A percentile compares a stretch with the other conserved stretches of the same genome.
Evolutionary conservation across 139 green algal genomes (phyloP).

Genomic region (Chara braunii): DNA sequence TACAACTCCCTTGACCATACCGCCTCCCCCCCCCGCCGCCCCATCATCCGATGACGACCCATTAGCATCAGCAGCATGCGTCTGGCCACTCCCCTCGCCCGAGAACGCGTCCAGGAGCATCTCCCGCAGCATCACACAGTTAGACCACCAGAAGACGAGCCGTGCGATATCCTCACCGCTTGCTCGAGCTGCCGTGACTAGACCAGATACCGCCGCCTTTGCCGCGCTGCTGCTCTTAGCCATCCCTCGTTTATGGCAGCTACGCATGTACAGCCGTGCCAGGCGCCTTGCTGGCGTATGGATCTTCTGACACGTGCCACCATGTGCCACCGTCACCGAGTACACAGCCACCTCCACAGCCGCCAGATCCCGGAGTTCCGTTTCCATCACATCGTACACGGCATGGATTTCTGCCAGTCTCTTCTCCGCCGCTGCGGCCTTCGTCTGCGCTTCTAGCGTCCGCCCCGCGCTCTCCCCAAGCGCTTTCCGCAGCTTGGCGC

Average conservation of each 20-base stretch:
- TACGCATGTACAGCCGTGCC: slow-evolving; percentile 5
- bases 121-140: slow-evolving; percentile 21
- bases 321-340: not conserved
- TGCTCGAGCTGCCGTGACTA: not conserved
- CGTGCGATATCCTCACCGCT: slow-evolving; percentile 8
- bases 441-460: too few species aligned
- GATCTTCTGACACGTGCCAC: not conserved
- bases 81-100: too few species aligned
- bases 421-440: too few species aligned
- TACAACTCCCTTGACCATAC: too few species aligned
- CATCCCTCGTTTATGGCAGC: not conserved
- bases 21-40: not conserved
- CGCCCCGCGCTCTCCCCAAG: too few species aligned
- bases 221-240: not conserved
- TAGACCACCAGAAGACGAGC: slow-evolving; percentile 33
- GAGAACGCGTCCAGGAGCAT: not conserved
- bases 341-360: slow-evolving; percentile 22
- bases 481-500: too few species aligned
- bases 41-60: not conserved
- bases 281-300: slow-evolving; percentile 27
- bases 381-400: too few species aligned
- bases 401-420: too few species aligned
- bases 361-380: slow-evolving; percentile 1
- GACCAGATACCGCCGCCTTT: not conserved
- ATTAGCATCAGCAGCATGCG: not conserved